Evolutionary conservation across 2,329 filamentous ascomycete species (phyloP), one percentile per base, ranked within the genome.

Genomic region (Aspergillus sp.): DNA sequence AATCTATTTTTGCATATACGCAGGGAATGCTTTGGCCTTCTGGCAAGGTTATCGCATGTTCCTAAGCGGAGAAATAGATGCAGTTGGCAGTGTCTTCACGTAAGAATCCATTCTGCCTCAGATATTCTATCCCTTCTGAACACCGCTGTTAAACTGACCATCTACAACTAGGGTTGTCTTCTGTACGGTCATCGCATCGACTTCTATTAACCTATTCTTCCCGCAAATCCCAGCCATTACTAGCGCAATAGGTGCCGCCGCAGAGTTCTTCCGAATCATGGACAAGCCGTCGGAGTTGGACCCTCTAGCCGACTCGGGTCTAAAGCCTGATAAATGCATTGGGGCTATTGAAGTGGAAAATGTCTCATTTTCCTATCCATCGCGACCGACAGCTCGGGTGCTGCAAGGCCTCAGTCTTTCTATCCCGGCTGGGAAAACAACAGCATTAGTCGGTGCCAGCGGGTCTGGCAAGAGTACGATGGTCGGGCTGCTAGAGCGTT

Each of bases 401-500:
- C 93, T 98, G 87, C 81, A 93, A 43, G 86, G 88, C 62, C 90
- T 98, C 55, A 90, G 81, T 55, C 83, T 98, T 1, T 75, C 83
- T 0, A 88, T 98, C 35, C 91, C 92, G 1, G 90, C 92, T 3
- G 93, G 93, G 19, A 96, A 96, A 78, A 92, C 90, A 15, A 96
- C 93, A 2, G 95, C 95, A 1, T 80, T 99, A 6, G 95, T 99
- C 6, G 95, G 95, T 58, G 91, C 93, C 0, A 98, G 93, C 8
- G 95, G 93, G 11, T 96, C 90, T 39, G 95, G 95, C 46, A 99
- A 98, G 77, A 93, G 89, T 67, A 98, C 93, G 0, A 93, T 98
- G 61, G 89, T 98, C 27, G 93, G 93, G 12, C 81, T 99, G 21
- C 87, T 98, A 1, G 93, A 98, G 76, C 86, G 95, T 21, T 98